Percentiles rank a stretch among this genome's conserved stretches.
Evolutionary conservation across 2,329 filamentous ascomycete species (phyloP).

Genomic region (Dactylellina parvicollis): DNA sequence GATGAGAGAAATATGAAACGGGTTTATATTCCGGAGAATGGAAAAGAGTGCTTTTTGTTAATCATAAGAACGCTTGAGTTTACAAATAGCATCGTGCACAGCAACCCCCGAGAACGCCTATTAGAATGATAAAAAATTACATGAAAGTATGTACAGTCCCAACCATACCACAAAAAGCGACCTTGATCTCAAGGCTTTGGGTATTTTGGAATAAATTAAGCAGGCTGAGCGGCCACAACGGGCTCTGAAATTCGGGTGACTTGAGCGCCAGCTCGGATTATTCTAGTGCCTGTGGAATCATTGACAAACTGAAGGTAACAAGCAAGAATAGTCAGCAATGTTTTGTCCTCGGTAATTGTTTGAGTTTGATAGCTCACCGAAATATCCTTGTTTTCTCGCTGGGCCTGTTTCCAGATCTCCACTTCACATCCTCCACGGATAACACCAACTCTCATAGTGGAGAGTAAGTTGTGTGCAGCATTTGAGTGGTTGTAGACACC

Average conservation of each 20-base stretch:
- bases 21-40: too few relatives aligned
- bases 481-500: conserved; percentile 91
- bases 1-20: too few relatives aligned
- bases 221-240: conserved; percentile 82
- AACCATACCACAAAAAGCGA: not conserved
- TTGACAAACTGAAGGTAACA: conserved; percentile 71
- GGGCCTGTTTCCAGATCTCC: conserved; percentile 90
- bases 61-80: not conserved
- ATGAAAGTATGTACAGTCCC: conserved; percentile 38
- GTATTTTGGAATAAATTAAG: conserved; percentile 63
- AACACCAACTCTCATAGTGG: conserved; percentile 87
- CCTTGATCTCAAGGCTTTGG: not conserved
- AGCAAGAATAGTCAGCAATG: not conserved
- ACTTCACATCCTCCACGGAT: conserved; percentile 87
- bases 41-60: too few relatives aligned
- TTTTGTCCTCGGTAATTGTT: not conserved
- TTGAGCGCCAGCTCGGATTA: conserved; percentile 86
- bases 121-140: conserved; percentile 3
- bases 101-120: conserved; percentile 21
- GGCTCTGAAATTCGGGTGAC: conserved; percentile 84
- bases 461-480: conserved; percentile 86
- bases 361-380: conserved; percentile 15
- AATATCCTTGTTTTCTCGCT: conserved; percentile 84
- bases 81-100: not conserved
- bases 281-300: conserved; percentile 81